Conservation (phyloP, 176 grass and related monocot genomes). For the Pontederia paniculata region DNA sequence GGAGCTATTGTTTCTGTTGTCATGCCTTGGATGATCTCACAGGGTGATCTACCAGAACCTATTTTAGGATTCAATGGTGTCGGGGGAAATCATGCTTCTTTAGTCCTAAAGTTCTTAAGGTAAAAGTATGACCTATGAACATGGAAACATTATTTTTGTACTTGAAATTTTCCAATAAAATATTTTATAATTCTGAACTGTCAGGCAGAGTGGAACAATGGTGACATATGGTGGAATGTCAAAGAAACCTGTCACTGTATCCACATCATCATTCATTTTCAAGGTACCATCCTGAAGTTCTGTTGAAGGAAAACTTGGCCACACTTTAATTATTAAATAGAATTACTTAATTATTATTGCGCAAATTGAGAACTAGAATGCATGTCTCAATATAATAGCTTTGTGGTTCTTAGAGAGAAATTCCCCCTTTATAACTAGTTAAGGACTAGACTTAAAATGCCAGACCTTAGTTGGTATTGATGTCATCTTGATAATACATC, state of each 20-base stretch:
- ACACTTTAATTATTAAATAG: too few relatives aligned
- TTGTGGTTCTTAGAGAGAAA: not conserved
- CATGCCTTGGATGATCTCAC: conserved; percentile 19
- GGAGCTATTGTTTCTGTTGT: conserved; percentile 11
- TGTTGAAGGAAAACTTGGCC: too few relatives aligned
- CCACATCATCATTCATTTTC: conserved; percentile 92
- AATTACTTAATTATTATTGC: too few relatives aligned
- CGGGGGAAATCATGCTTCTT: conserved; percentile 68
- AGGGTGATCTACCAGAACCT: conserved; percentile 76
- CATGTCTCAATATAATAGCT: too few relatives aligned
- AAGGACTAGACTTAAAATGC: not conserved
- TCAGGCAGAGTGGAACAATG: conserved; percentile 84
- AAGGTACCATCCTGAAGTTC: conserved; percentile 69
- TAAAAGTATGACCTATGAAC: conserved; percentile 8
- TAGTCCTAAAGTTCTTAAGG: conserved; percentile 73
- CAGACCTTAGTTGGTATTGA: not conserved
- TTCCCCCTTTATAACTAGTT: not conserved
- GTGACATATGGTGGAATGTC: conserved; percentile 99
- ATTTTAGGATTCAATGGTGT: conserved; percentile 91
- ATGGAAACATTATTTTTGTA: too few relatives aligned
- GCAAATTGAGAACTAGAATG: too few relatives aligned
- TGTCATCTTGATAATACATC: too few relatives aligned
- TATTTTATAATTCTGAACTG: not conserved
- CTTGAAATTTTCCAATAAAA: not conserved
- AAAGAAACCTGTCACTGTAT: conserved; percentile 69